Percentiles rank a stretch among this genome's conserved stretches.
phyloP scores from a whole-genome alignment of 345 rosid species.

The Eucalyptus marginata region DNA sequence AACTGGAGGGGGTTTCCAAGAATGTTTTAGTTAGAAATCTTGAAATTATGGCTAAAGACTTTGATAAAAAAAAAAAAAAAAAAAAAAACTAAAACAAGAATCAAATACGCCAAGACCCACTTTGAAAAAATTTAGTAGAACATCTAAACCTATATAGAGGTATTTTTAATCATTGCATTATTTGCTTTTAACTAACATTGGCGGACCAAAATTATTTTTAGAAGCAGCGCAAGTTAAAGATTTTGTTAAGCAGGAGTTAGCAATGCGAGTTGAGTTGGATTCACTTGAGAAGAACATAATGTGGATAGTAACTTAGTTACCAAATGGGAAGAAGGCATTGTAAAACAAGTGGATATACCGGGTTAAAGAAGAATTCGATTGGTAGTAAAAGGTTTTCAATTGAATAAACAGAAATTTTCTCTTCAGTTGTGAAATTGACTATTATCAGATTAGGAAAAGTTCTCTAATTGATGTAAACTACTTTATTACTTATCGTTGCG shows the following conservation, averaged over 20 bases:
- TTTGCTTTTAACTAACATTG: too few relatives aligned
- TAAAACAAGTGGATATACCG: too few relatives aligned
- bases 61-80: too few relatives aligned
- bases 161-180: neutral
- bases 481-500: too few relatives aligned
- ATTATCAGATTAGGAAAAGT: neutral
- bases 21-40: neutral
- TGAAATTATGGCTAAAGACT: neutral
- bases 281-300: neutral
- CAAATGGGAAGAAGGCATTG: neutral
- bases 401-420: too few relatives aligned
- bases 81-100: too few relatives aligned
- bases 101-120: accelerated
- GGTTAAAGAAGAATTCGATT: too few relatives aligned
- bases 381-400: neutral
- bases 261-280: neutral
- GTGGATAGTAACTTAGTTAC: neutral
- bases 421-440: neutral
- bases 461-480: neutral
- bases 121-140: neutral
- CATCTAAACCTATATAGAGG: neutral
- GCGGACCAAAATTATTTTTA: neutral
- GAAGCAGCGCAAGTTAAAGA: neutral
- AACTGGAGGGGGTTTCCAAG: neutral
- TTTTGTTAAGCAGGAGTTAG: neutral